These are phyloP conservation scores for Aegilops speltoides DNA, from an alignment of 176 grass and related monocot genomes.

Conservation along the genomic window DNA sequence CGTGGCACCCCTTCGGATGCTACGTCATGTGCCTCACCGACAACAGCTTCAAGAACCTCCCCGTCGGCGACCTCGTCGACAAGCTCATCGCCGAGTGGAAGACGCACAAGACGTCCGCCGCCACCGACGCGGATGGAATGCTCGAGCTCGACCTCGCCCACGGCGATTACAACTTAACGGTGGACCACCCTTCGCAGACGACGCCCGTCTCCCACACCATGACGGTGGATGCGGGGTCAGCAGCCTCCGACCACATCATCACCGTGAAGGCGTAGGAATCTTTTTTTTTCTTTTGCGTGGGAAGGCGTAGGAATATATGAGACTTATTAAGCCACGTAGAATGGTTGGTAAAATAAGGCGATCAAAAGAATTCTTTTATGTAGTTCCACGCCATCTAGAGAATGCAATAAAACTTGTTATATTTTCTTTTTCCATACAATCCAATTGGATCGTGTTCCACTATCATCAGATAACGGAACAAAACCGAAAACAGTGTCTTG, in stretches of 20 bases:
- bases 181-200: slow-evolving; percentile 28
- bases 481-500: too few species aligned
- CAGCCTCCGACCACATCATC: not conserved
- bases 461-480: too few species aligned
- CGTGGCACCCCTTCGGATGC: slow-evolving; percentile 48
- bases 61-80: slow-evolving; percentile 47
- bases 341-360: not conserved
- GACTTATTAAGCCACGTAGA: not conserved
- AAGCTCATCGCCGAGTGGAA: slow-evolving; percentile 60
- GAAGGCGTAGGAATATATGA: too few species aligned
- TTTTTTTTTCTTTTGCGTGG: too few species aligned
- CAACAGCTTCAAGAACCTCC: slow-evolving; percentile 55
- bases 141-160: slow-evolving; percentile 37
- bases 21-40: slow-evolving; percentile 66
- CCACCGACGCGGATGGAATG: slow-evolving; percentile 30
- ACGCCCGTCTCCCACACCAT: slow-evolving; percentile 16
- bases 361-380: too few species aligned
- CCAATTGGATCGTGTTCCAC: too few species aligned
- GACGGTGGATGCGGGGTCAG: slow-evolving; percentile 10
- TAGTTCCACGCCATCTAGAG: too few species aligned
- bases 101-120: not conserved
- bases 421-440: too few species aligned
- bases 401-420: too few species aligned
- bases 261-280: not conserved
- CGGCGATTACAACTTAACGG: slow-evolving; percentile 45